Evolutionary conservation across 208 protist species (phyloP).

Genomic region (Acanthamoeba triangularis): DNA sequence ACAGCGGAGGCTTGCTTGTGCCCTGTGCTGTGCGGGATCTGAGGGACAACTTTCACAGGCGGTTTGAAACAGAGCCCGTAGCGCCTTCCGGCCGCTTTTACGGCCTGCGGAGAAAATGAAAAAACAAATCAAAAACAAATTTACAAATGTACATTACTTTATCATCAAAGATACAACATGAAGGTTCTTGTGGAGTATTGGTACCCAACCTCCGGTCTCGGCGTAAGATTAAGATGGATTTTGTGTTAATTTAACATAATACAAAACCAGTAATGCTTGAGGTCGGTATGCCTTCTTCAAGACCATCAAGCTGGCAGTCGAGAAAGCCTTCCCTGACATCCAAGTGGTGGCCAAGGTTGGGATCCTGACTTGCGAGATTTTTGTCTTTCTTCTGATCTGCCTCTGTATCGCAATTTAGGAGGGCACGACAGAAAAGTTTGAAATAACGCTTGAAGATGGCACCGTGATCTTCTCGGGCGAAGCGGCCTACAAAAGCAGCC

Average conservation of each 20-base stretch:
- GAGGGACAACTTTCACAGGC: too few species aligned
- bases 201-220: too few species aligned
- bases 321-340: constrained; percentile 37
- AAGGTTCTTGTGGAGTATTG: neutral
- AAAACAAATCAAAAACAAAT: too few species aligned
- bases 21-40: too few species aligned
- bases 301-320: neutral
- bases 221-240: too few species aligned
- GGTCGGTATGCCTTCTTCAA: constrained; percentile 58
- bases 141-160: too few species aligned
- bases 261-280: constrained; percentile 53
- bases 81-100: too few species aligned
- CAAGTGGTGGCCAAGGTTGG: constrained; percentile 25
- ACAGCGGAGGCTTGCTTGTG: too few species aligned
- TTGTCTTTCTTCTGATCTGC: neutral
- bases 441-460: constrained; percentile 71
- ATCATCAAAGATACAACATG: too few species aligned
- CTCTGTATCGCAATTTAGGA: too few species aligned
- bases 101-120: too few species aligned
- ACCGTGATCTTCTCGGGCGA: constrained; percentile 42
- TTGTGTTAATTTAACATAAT: neutral
- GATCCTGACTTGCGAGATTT: neutral
- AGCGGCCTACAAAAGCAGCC: neutral
- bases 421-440: neutral
- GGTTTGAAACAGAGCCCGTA: too few species aligned